Percentiles rank a stretch among this genome's conserved stretches.
phyloP scores from a whole-genome alignment of 1,284 basidiomycete species.

The Ceraceosorus guamensis region DNA sequence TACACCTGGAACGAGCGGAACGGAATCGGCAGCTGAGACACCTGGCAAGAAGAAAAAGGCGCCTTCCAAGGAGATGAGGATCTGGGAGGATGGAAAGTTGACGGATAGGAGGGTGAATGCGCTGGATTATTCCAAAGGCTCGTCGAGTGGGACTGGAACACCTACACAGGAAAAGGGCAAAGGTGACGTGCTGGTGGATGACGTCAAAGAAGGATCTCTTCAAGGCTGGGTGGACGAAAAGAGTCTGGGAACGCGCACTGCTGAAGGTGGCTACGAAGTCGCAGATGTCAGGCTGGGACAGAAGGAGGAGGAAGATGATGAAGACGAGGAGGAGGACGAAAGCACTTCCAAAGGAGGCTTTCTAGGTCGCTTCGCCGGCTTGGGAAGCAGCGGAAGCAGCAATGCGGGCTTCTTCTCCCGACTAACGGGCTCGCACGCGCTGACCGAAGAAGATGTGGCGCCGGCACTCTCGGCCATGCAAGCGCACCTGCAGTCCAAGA shows the following conservation, averaged over 20 bases:
- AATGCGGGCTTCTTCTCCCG: constrained; percentile 49
- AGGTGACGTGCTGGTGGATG: neutral
- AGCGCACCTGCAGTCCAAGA: constrained; percentile 95
- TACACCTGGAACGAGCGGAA: constrained; percentile 26
- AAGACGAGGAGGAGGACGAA: constrained; percentile 27
- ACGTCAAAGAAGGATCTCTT: constrained; percentile 55
- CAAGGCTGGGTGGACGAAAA: constrained; percentile 63
- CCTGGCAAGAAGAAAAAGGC: constrained; percentile 52
- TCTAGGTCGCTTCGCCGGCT: constrained; percentile 58
- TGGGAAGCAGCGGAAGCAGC: constrained; percentile 48
- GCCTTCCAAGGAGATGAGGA: constrained; percentile 71
- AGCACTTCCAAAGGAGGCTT: constrained; percentile 43
- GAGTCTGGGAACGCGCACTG: constrained; percentile 72
- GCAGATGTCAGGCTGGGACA: constrained; percentile 67
- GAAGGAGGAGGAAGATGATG: constrained; percentile 55
- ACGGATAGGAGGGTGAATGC: constrained; percentile 68
- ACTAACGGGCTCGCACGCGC: constrained; percentile 61
- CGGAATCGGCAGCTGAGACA: constrained; percentile 13
- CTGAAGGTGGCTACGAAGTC: constrained; percentile 83
- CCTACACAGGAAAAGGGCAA: neutral
- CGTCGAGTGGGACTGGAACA: too few relatives aligned
- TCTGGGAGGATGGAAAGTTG: constrained; percentile 73
- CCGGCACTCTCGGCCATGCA: constrained; percentile 91
- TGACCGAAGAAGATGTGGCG: constrained; percentile 74
- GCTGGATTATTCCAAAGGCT: constrained; percentile 64